Conservation (phyloP, 169 alveolate species). For the Plasmodium knowlesi region DNA sequence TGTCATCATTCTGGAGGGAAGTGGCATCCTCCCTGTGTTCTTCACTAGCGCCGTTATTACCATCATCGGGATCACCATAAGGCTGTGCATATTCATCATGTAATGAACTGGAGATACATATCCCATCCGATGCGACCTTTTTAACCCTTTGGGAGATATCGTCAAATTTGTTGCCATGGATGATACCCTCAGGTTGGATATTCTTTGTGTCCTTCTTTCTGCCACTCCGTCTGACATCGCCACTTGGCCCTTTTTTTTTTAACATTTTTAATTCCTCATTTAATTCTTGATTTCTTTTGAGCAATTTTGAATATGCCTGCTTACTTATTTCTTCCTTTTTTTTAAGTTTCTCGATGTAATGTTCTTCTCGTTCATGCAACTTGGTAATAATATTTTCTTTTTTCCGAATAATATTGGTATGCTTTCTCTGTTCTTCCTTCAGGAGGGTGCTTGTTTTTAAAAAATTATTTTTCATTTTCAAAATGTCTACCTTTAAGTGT, state of each 20-base stretch:
- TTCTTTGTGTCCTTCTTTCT: not conserved
- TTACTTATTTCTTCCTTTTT: slow-evolving; percentile 66
- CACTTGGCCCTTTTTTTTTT: slow-evolving; percentile 5
- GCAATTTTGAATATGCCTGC: slow-evolving; percentile 62
- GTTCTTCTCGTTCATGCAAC: slow-evolving; percentile 60
- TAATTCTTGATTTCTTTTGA: slow-evolving; percentile 41
- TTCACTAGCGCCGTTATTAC: not conserved
- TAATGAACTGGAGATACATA: not conserved
- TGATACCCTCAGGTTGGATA: not conserved
- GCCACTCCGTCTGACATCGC: not conserved
- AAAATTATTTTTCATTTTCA: slow-evolving; percentile 54
- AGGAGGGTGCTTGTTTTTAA: slow-evolving; percentile 38
- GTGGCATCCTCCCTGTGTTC: not conserved
- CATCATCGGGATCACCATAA: not conserved
- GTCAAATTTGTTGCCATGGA: not conserved
- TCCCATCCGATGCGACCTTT: not conserved
- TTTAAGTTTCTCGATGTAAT: slow-evolving; percentile 42
- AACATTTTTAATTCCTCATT: slow-evolving; percentile 50
- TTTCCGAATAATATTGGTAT: slow-evolving; percentile 46
- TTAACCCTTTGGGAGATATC: not conserved
- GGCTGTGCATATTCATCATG: not conserved
- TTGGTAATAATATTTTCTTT: slow-evolving; percentile 47
- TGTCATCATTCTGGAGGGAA: not conserved
- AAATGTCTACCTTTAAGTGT: slow-evolving; percentile 55
- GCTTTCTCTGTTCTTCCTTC: slow-evolving; percentile 60